These are phyloP conservation scores for Arbutus unedo DNA, from an alignment of 148 eudicot genomes.

Conservation along the genomic window DNA sequence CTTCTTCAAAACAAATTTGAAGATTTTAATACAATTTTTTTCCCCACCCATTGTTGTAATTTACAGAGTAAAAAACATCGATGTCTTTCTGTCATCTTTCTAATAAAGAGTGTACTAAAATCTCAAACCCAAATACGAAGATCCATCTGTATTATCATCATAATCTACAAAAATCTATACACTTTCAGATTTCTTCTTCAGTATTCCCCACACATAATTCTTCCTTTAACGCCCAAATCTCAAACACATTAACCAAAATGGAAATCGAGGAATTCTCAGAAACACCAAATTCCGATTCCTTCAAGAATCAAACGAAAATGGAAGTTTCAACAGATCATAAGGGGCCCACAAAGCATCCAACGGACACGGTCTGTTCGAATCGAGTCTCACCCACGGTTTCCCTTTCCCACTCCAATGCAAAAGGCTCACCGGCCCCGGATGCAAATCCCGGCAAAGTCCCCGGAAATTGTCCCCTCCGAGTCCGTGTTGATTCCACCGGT, in stretches of 20 bases:
- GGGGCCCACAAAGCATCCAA: constrained; percentile 86
- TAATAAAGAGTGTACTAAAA: neutral
- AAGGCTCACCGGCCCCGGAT: constrained; percentile 80
- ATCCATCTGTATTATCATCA: neutral
- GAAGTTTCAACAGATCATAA: constrained; percentile 64
- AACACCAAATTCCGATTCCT: neutral
- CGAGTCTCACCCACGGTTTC: constrained; percentile 80
- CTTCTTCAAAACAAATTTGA: neutral
- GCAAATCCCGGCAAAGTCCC: constrained; percentile 72
- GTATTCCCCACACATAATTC: neutral
- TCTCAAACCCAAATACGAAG: neutral
- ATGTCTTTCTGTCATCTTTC: neutral
- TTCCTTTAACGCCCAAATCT: neutral
- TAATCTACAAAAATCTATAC: constrained; percentile 4
- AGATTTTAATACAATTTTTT: neutral
- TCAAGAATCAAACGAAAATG: constrained; percentile 58
- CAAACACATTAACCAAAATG: neutral
- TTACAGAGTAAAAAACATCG: constrained; percentile 12
- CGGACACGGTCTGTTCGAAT: constrained; percentile 71
- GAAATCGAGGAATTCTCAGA: no score
- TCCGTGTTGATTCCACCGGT: constrained; percentile 85
- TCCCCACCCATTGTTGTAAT: neutral
- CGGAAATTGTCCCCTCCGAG: constrained; percentile 73
- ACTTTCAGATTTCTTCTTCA: neutral
- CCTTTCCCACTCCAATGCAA: constrained; percentile 94